Base-by-base conservation (phyloP, 768 basidiomycete species). In the Paxillus rubicundulus region DNA sequence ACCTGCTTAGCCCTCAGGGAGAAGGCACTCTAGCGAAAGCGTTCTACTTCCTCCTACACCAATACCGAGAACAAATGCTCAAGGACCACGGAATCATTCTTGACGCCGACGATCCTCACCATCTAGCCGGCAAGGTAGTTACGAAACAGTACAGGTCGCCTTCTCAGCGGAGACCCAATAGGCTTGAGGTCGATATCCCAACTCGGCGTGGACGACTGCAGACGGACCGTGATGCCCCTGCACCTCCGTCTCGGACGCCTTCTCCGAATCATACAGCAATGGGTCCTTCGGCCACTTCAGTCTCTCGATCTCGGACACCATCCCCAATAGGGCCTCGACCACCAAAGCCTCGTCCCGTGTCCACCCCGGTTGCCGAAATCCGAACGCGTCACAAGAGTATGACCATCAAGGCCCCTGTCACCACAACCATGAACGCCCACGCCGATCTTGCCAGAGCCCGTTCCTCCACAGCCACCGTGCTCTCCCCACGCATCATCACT, bases 21-120 rank as follows among this genome's bases (percentile, higher is more conserved):
- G 73, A 80, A 47, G 88, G 87, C 12, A 80, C 82, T 9, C 80
- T 90, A 54, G 87, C 90, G 9, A 95, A 95, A 66, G 89, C 89
- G 0, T 93, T 94, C 69, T 96, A 94, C 65, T 92, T 87, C 64
- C 79, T 96, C 34, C 79, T 96, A 17, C 75, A 81, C 37, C 81
- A 81, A 67, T 89, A 92, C 61, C 82, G 88, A 53, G 85, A 91
- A 60, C 82, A 81, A 50, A 73, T 73, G 1, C 71, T 83, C 60
- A 74, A 81, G 61, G 78, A 82, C 42, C 75, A 80, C 61, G 78
- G 76, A n/a, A 77, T 73, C 46, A 69, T 77, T 47, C 68, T 73
- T 52, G 68, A 74, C 44, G 43, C 63, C 9, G 70, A 72, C 52
- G 59, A 58, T 28, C 18, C 48, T 20, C 61, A 48, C 20, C 53